Base-by-base conservation (phyloP, 306 rosid species). In the Notholithocarpus densiflorus region DNA sequence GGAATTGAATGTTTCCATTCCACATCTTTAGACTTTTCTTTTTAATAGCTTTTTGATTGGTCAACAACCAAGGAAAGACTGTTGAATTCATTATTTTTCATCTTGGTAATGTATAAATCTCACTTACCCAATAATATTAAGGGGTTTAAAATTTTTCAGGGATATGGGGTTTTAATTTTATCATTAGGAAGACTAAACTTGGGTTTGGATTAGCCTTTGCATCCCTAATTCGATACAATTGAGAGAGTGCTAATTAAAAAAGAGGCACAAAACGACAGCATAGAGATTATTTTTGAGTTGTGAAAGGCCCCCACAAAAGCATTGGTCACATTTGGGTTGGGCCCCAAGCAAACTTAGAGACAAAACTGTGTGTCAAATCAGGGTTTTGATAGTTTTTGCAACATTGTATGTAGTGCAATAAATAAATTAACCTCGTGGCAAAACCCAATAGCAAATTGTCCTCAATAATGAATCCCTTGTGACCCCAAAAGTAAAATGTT, bases 221-320 rank as follows among this genome's bases (percentile, higher is more conserved):
- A 59, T 59, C 18, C 31, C 65, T 20, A 11, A 11, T 21, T 19
- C 23, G 15, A 23, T 21, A 20, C 27, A 4, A 59, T 17, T 5
- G 48, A 66, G 48, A 66, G 2, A 66, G 23, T 2, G 21, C 2
- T 13, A 5, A 26, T 52, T 20, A 31, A 77, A 71, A 73, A 65
- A 59, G 64, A 73, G 48, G 74, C 20, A 60, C 4, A 34, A 87
- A 72, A 86, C 87, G 92, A 92, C 91, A 85, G 81, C 29, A 64
- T 40, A 54, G 51, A 23, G 43, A 73, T 69, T 64, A 56, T 88
- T 89, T 88, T 85, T 51, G 91, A 85, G 94, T 80, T 87, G 92
- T 89, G 88, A 77, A 66, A 71, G 86, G 84, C 87, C 88, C 86
- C 71, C 79, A 82, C 81, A 75, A 79, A 83, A 75, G 79, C 68